phyloP scores from a whole-genome alignment of 2,329 filamentous ascomycete genomes.

The Trichoderma brevicompactum region DNA sequence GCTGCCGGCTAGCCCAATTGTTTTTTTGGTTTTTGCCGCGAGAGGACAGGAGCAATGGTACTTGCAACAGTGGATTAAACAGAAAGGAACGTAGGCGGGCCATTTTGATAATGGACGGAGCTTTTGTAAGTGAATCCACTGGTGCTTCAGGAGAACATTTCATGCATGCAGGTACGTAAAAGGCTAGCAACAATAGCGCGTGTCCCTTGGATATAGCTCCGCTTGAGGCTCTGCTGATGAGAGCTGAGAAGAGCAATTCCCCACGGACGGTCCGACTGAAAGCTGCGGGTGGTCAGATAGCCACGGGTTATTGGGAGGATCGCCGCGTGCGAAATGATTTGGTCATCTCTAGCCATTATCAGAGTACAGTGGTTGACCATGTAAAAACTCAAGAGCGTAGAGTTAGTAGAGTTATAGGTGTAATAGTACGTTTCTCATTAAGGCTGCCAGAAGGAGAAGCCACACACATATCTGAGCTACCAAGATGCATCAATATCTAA shows the following conservation, averaged over 20 bases:
- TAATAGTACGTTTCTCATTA: conserved; percentile 25
- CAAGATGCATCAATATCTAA: conserved; percentile 17
- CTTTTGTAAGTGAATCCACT: background rate
- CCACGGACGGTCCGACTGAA: conserved; percentile 4
- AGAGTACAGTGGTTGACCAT: too few species aligned
- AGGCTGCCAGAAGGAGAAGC: background rate
- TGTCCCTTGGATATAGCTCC: background rate
- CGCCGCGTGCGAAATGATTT: background rate
- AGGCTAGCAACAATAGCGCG: background rate
- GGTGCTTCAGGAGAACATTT: background rate
- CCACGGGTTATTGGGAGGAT: background rate
- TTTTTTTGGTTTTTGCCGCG: background rate
- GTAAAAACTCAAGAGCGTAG: background rate
- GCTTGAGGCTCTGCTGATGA: conserved; percentile 1
- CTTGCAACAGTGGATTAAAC: background rate
- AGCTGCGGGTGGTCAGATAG: background rate
- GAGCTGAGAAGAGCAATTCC: background rate
- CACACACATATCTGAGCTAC: background rate
- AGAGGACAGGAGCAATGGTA: background rate
- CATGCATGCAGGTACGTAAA: background rate
- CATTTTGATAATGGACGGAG: background rate
- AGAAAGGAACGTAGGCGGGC: conserved; percentile 5
- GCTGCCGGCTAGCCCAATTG: background rate
- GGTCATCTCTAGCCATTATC: background rate
- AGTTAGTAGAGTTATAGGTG: background rate